These are phyloP conservation scores for Penicillium cosmopolitanum DNA, from an alignment of 495 filamentous ascomycete species.

Conservation along the genomic window DNA sequence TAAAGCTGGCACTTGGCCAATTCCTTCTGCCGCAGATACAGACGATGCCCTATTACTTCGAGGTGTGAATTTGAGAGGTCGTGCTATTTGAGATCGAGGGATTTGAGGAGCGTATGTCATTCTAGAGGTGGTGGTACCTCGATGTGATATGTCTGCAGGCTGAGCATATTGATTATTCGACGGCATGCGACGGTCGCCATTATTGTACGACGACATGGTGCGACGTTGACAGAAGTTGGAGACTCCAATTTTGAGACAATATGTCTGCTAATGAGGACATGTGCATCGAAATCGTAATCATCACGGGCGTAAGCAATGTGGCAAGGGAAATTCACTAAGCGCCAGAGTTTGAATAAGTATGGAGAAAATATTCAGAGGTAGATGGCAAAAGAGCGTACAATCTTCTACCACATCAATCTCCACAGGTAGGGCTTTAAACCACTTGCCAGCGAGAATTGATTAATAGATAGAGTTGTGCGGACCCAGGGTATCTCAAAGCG, in stretches of 20 bases:
- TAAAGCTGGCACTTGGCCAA: constrained; percentile 23
- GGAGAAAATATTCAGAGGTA: not conserved
- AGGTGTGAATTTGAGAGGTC: constrained; percentile 26
- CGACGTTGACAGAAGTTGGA: constrained; percentile 29
- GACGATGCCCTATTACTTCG: constrained; percentile 35
- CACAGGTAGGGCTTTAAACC: constrained; percentile 17
- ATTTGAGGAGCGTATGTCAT: constrained; percentile 20
- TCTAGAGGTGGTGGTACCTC: constrained; percentile 21
- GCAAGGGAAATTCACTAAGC: constrained; percentile 9
- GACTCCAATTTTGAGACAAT: constrained; percentile 35
- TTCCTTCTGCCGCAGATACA: constrained; percentile 35
- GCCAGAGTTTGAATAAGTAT: constrained; percentile 6
- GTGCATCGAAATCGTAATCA: constrained; percentile 36
- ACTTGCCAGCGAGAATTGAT: constrained; percentile 11
- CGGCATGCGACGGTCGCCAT: constrained; percentile 39
- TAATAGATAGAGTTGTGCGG: constrained; percentile 16
- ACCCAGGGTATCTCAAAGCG: constrained; percentile 19
- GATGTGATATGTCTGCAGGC: constrained; percentile 31
- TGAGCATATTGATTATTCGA: constrained; percentile 30
- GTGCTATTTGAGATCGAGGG: constrained; percentile 36
- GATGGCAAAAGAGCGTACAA: constrained; percentile 1
- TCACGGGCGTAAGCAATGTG: constrained; percentile 29
- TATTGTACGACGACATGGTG: constrained; percentile 47
- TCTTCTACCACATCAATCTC: constrained; percentile 16
- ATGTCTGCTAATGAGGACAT: constrained; percentile 30